Conservation (phyloP, 768 basidiomycete genomes). For the Suillus placidus region DNA sequence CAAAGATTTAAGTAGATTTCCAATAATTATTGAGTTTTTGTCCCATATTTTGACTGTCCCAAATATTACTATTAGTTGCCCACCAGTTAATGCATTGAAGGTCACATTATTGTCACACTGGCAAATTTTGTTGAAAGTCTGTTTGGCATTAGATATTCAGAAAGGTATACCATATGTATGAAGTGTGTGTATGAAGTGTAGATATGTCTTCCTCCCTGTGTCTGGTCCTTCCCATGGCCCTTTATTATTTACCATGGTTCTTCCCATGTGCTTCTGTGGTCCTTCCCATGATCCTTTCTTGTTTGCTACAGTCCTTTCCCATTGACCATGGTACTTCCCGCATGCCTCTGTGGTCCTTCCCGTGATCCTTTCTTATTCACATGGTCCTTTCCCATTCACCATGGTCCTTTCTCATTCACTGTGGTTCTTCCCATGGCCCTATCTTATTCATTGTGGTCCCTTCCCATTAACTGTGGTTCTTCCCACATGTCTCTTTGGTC, state of each 20-base stretch:
- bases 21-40: not conserved
- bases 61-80: too few relatives aligned
- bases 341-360: not conserved
- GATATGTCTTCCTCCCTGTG: too few relatives aligned
- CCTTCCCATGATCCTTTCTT: too few relatives aligned
- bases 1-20: not conserved
- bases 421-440: not conserved
- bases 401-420: not conserved
- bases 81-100: too few relatives aligned
- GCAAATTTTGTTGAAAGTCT: too few relatives aligned
- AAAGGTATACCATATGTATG: too few relatives aligned
- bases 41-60: not conserved
- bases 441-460: not conserved
- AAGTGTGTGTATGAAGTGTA: too few relatives aligned
- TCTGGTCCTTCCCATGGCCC: too few relatives aligned
- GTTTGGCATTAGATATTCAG: too few relatives aligned
- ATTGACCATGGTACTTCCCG: not conserved
- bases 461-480: not conserved
- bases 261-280: too few relatives aligned
- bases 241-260: not conserved
- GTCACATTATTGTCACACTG: too few relatives aligned
- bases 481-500: not conserved
- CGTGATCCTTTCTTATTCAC: not conserved
- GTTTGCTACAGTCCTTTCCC: not conserved
- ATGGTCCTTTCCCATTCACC: not conserved